phyloP scores from a whole-genome alignment of 2,329 filamentous ascomycete species.

The Triangularia verruculosa region DNA sequence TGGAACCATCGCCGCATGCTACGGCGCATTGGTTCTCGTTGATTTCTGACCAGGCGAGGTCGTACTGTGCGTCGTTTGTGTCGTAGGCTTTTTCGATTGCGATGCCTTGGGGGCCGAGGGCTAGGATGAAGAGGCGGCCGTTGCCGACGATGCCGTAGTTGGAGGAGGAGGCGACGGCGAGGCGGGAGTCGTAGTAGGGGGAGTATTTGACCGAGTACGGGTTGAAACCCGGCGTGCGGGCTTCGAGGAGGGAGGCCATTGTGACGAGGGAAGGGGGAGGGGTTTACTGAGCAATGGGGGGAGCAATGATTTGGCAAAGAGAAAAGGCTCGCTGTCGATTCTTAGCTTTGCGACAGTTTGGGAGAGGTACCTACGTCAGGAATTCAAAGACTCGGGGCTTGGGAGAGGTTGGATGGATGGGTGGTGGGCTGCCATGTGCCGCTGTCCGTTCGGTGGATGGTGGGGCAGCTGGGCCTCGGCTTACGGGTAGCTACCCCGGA shows the following conservation, averaged over 20 bases:
- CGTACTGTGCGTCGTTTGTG: slow-evolving; percentile 95
- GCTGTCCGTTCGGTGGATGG: not conserved
- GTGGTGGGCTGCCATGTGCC: not conserved
- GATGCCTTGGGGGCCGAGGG: slow-evolving; percentile 78
- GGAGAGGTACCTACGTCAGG: not conserved
- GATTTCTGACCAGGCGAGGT: slow-evolving; percentile 90
- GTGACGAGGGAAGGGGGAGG: not conserved
- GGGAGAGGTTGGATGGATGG: not conserved
- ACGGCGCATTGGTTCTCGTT: slow-evolving; percentile 92
- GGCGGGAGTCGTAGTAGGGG: slow-evolving; percentile 91
- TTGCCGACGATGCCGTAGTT: slow-evolving; percentile 98
- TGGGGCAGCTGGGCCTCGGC: slow-evolving; percentile 18
- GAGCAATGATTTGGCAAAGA: not conserved
- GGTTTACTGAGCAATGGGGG: not conserved
- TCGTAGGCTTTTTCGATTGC: slow-evolving; percentile 89
- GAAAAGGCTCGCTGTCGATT: not conserved
- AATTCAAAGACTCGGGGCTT: not conserved
- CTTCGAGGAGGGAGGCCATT: slow-evolving; percentile 77
- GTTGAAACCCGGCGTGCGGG: slow-evolving; percentile 89
- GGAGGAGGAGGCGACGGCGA: slow-evolving; percentile 85
- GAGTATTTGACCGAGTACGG: slow-evolving; percentile 98
- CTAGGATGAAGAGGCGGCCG: slow-evolving; percentile 81
- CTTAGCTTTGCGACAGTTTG: not conserved
- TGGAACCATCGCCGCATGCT: slow-evolving; percentile 86
- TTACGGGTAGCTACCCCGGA: slow-evolving; percentile 5